Evolutionary conservation across 768 basidiomycete species (phyloP).

Genomic region (Mycena chlorophos): DNA sequence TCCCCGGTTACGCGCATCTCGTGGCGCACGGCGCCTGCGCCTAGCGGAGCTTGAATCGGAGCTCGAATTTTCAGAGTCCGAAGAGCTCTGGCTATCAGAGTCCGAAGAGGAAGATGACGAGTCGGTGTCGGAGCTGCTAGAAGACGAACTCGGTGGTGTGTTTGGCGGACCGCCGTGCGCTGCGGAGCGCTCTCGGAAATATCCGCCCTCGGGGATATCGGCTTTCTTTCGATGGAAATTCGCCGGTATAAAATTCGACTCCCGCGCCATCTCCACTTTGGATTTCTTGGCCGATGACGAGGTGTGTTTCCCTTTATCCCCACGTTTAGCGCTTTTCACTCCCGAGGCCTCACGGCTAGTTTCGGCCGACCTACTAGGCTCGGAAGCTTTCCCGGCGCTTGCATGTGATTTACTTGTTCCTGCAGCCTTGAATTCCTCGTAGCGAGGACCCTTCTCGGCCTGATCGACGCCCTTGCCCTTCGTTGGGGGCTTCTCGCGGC

Average conservation of each 20-base stretch:
- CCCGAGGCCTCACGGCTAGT: background rate
- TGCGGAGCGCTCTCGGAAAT: background rate
- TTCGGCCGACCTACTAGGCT: background rate
- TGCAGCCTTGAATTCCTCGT: background rate
- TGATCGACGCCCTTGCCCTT: conserved; percentile 1
- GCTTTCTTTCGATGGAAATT: conserved; percentile 1
- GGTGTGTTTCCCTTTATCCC: background rate
- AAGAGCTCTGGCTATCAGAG: background rate
- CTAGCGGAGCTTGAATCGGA: background rate
- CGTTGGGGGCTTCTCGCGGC: background rate
- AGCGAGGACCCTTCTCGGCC: background rate
- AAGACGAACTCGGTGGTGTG: background rate
- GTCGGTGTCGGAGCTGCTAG: background rate
- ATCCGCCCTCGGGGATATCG: conserved; percentile 10
- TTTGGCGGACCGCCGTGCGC: background rate
- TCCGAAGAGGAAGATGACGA: conserved; percentile 1
- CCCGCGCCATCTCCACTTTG: background rate
- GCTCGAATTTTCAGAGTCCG: background rate
- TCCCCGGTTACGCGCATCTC: background rate
- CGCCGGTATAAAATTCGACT: background rate
- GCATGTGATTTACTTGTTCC: background rate
- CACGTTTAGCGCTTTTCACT: no score
- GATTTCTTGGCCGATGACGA: background rate
- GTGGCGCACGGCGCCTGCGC: background rate
- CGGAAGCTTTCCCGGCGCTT: background rate